Percentiles rank a stretch among this genome's conserved stretches.
These are phyloP conservation scores for Hyparrhenia diplandra DNA, from an alignment of 176 grass and related monocot species.

Conservation along the genomic window DNA sequence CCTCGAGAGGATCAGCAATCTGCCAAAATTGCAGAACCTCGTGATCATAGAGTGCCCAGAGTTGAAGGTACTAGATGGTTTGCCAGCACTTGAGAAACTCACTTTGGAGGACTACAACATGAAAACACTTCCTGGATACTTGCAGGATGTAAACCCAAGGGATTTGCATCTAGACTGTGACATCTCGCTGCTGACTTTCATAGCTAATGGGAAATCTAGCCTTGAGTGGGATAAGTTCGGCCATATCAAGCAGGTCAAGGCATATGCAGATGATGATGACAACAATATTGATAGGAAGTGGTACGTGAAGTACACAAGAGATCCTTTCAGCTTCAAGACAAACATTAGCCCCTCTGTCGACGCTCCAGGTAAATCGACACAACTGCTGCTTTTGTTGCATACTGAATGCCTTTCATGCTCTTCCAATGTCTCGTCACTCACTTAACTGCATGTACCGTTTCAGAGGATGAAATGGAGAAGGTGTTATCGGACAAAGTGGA, in stretches of 20 bases:
- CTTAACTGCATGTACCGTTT: too few species aligned
- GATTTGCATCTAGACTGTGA: background rate
- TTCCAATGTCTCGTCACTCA: too few species aligned
- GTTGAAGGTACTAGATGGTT: background rate
- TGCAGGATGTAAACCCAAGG: background rate
- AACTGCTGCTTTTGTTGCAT: too few species aligned
- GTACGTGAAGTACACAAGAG: background rate
- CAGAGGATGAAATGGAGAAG: too few species aligned
- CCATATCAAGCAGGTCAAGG: background rate
- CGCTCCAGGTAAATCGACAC: too few species aligned
- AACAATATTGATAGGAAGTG: background rate
- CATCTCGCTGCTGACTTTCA: background rate
- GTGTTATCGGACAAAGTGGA: too few species aligned
- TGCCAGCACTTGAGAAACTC: background rate
- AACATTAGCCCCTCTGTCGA: too few species aligned
- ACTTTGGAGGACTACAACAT: background rate
- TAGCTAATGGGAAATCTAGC: background rate
- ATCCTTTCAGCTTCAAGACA: background rate
- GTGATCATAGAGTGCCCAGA: background rate
- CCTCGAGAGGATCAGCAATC: background rate
- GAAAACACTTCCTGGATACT: background rate
- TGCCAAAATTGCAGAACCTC: background rate
- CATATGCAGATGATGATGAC: background rate
- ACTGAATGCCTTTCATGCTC: too few species aligned
- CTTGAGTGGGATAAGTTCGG: conserved; percentile 4